Base-by-base conservation (phyloP, 1,284 basidiomycete species). In the Papiliotrema nemorosa region DNA sequence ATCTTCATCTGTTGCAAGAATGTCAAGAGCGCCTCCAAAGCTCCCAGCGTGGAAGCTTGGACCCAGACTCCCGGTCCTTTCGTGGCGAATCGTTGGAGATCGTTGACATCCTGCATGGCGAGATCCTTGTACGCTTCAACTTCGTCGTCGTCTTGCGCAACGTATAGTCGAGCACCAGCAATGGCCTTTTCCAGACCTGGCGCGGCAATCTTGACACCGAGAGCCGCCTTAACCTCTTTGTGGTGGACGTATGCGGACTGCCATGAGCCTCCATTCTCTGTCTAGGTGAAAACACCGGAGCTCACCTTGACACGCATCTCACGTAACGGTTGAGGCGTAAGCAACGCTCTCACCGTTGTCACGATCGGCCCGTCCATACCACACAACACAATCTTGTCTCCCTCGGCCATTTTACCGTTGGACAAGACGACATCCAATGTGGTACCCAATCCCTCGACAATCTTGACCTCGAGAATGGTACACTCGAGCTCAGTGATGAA, bases 381-480 rank as follows among this genome's bases (percentile, higher is more conserved):
- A 69, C 94, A 98, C 25, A 99, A 81, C 9, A 99, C 93, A 57
- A 99, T 96, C 75, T 81, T 87, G 75, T 98, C 96, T 21, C 94
- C 87, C 74, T 98, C 96, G 53, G 78, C 82, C 66, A 98, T 77
- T 58, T 92, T 85, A 73, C 96, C 96, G 73, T 99, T 99, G 31
- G 90, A 93, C 50, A 98, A 80, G 16, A 98, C 86, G 29, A 98
- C 92, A 78, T 98, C 96, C 65, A 98, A 93, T 1, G 96, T 98
- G 35, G 94, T 98, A 42, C 96, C 96, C 46, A 98, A 80, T 71
- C 96, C 96, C 76, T 99, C 96, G 64, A 98, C 86, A 58, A 97
- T 90, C 81, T 99, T 99, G 73, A 98, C 96, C 76, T 98, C 96
- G 50, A 99, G 82, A 21, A 99, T 92, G n/a, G 96, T 99, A 74